These are phyloP conservation scores for Neurospora sp. DNA, from an alignment of 495 filamentous ascomycete species.

Conservation along the genomic window DNA sequence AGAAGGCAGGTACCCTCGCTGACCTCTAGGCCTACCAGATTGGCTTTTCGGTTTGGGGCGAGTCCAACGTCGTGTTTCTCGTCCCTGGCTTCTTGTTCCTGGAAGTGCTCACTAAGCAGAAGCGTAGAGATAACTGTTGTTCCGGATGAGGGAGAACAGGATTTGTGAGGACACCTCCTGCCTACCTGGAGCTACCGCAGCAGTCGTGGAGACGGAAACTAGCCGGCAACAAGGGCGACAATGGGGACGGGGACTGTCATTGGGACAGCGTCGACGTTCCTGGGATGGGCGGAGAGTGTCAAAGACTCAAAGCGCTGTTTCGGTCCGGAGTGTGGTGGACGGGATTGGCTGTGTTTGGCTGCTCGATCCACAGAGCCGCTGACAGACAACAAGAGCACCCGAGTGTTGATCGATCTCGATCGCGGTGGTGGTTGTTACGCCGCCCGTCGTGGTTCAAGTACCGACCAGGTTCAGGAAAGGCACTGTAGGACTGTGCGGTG, in stretches of 20 bases:
- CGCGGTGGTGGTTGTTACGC: background rate
- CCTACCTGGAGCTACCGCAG: background rate
- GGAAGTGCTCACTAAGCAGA: background rate
- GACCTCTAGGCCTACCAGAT: background rate
- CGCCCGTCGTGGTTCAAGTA: background rate
- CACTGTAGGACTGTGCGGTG: background rate
- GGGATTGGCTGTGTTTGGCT: background rate
- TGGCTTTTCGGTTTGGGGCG: background rate
- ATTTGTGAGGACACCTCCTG: background rate
- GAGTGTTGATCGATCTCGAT: background rate
- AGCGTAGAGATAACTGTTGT: background rate
- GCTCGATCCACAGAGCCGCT: background rate
- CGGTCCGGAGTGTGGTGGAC: background rate
- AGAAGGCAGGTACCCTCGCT: background rate
- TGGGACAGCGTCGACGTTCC: background rate
- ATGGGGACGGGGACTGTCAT: slow-evolving; percentile 10
- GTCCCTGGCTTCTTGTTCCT: background rate
- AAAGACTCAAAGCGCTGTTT: background rate
- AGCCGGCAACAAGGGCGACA: background rate
- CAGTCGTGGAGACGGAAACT: background rate
- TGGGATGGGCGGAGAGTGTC: background rate
- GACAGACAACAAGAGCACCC: background rate
- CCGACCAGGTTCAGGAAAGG: background rate
- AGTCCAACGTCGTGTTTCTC: background rate
- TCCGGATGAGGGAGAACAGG: background rate